A percentile compares a stretch with the other conserved stretches of the same genome.
These are phyloP conservation scores for Boletus rex-veris DNA, from an alignment of 768 basidiomycete genomes.

Conservation along the genomic window DNA sequence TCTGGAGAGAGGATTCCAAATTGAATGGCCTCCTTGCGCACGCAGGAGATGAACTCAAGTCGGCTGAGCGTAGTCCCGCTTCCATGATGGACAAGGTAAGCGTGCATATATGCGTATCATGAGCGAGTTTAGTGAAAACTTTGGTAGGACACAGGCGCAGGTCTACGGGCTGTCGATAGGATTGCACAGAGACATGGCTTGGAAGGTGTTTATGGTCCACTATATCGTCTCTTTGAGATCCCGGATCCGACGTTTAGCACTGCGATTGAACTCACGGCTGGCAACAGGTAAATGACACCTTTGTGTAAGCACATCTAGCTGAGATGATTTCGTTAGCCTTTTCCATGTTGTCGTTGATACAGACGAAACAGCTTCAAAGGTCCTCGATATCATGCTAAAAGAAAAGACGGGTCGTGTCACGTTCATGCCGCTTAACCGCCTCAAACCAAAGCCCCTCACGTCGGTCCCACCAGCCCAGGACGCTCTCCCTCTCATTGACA, in stretches of 20 bases:
- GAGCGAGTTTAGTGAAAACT: neutral
- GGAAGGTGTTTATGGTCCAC: conserved; percentile 86
- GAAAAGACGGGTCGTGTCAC: conserved; percentile 95
- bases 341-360: conserved; percentile 98
- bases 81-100: conserved; percentile 95
- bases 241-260: conserved; percentile 85
- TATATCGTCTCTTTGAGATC: conserved; percentile 92
- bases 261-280: conserved; percentile 92
- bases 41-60: conserved; percentile 76
- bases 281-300: conserved; percentile 67
- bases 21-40: conserved; percentile 72
- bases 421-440: conserved; percentile 96
- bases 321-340: conserved; percentile 41
- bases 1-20: conserved; percentile 95
- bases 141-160: conserved; percentile 84
- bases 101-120: neutral
- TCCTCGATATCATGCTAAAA: conserved; percentile 91
- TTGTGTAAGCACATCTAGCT: neutral
- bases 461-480: conserved; percentile 64
- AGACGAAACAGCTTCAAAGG: conserved; percentile 87
- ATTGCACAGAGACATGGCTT: conserved; percentile 75
- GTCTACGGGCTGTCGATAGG: conserved; percentile 79
- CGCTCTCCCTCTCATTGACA: conserved; percentile 77
- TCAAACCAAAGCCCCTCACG: conserved; percentile 68
- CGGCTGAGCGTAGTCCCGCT: conserved; percentile 73